These are phyloP conservation scores for Tuctoria greenei DNA, from an alignment of 176 grass and related monocot genomes.

Conservation along the genomic window DNA sequence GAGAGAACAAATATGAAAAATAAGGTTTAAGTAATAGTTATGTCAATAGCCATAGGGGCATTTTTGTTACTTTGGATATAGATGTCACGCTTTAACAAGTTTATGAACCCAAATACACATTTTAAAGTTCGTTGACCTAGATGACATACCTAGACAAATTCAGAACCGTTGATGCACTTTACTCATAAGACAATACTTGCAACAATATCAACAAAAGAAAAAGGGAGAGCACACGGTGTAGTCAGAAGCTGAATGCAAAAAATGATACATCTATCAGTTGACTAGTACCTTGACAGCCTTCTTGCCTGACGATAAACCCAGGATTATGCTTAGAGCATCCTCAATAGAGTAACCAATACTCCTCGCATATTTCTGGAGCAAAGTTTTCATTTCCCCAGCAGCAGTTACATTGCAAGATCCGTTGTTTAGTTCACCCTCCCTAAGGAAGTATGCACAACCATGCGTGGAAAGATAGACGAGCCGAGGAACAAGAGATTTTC, in stretches of 20 bases:
- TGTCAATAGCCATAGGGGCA: no score
- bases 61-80: no score
- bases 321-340: slow-evolving; percentile 69
- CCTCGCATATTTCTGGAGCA: slow-evolving; percentile 86
- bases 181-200: background rate
- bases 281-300: slow-evolving; percentile 69
- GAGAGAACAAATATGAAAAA: no score
- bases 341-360: slow-evolving; percentile 87
- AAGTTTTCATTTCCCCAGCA: slow-evolving; percentile 58
- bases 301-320: slow-evolving; percentile 66
- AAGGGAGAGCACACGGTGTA: background rate
- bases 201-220: background rate
- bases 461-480: slow-evolving; percentile 81
- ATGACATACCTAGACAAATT: no score
- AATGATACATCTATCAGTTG: slow-evolving; percentile 4
- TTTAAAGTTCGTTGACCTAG: no score
- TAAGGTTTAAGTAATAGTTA: no score
- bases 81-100: no score
- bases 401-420: slow-evolving; percentile 45
- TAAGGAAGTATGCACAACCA: slow-evolving; percentile 42
- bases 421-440: slow-evolving; percentile 53
- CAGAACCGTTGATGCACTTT: no score
- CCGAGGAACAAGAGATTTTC: slow-evolving; percentile 79
- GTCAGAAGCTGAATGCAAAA: slow-evolving; percentile 21
- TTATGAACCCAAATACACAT: no score